A percentile compares a stretch with the other conserved stretches of the same genome.
Evolutionary conservation across 768 basidiomycete species (phyloP).

Genomic region (Pulveroboletus sp.): DNA sequence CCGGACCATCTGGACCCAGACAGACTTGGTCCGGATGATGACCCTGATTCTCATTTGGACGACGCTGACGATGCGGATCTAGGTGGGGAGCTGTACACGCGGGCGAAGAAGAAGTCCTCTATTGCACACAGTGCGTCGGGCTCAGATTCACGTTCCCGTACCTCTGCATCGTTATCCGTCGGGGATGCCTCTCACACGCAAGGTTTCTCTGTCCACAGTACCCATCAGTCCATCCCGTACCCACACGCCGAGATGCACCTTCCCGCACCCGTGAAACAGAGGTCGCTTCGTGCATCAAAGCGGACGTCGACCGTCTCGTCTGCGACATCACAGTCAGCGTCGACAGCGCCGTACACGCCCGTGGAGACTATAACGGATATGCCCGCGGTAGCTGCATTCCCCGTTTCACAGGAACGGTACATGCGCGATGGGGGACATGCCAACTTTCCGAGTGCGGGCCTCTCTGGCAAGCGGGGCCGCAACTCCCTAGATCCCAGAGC

Average conservation of each 20-base stretch:
- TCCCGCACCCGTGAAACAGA: slow-evolving; percentile 14
- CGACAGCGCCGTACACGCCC: slow-evolving; percentile 37
- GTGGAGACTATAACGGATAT: slow-evolving; percentile 32
- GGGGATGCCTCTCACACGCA: slow-evolving; percentile 20
- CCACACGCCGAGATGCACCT: slow-evolving; percentile 27
- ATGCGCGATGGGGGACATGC: slow-evolving; percentile 22
- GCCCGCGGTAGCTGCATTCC: slow-evolving; percentile 18
- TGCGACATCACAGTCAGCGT: slow-evolving; percentile 43
- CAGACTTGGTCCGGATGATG: slow-evolving; percentile 1
- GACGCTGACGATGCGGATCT: slow-evolving; percentile 55
- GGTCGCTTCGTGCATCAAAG: slow-evolving; percentile 23
- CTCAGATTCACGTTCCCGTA: slow-evolving; percentile 60
- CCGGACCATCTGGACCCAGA: neutral
- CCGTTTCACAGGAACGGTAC: slow-evolving; percentile 29
- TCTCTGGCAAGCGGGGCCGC: slow-evolving; percentile 29
- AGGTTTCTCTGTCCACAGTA: slow-evolving; percentile 19
- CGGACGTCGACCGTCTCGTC: slow-evolving; percentile 36
- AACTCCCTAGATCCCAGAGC: slow-evolving; percentile 37
- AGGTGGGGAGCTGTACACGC: slow-evolving; percentile 51
- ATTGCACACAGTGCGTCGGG: slow-evolving; percentile 34
- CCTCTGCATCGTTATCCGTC: slow-evolving; percentile 45
- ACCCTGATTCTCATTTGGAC: slow-evolving; percentile 15
- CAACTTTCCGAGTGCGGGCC: slow-evolving; percentile 38
- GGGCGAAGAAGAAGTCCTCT: slow-evolving; percentile 30
- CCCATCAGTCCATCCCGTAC: slow-evolving; percentile 26